These are phyloP conservation scores for Phytomonas sp. DNA, from an alignment of 208 protist genomes.

Conservation along the genomic window DNA sequence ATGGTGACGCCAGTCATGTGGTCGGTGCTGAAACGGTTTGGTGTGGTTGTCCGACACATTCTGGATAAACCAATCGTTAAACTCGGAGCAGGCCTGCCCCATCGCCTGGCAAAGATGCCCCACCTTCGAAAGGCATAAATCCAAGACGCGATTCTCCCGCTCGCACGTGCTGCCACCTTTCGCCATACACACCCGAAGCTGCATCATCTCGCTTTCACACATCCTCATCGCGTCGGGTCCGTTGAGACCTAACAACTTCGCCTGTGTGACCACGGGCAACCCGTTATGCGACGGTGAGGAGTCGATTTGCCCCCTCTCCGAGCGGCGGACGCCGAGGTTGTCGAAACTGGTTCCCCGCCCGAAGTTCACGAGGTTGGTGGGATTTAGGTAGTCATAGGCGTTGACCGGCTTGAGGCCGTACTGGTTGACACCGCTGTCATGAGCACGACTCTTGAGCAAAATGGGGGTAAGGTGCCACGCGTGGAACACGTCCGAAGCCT, in stretches of 20 bases:
- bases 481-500: constrained; percentile 62
- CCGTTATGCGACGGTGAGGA: constrained; percentile 69
- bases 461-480: constrained; percentile 54
- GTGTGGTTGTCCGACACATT: constrained; percentile 89
- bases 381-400: constrained; percentile 81
- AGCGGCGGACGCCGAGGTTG: constrained; percentile 74
- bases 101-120: constrained; percentile 71
- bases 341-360: constrained; percentile 81
- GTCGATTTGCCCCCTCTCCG: constrained; percentile 73
- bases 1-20: constrained; percentile 81
- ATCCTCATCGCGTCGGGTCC: constrained; percentile 74
- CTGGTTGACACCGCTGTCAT: constrained; percentile 81
- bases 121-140: constrained; percentile 71
- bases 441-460: constrained; percentile 42
- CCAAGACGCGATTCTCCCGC: constrained; percentile 60
- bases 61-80: constrained; percentile 87
- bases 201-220: constrained; percentile 79
- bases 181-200: constrained; percentile 83
- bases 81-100: constrained; percentile 48
- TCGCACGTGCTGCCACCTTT: constrained; percentile 72
- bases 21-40: constrained; percentile 82
- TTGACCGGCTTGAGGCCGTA: constrained; percentile 77
- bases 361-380: constrained; percentile 87
- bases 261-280: constrained; percentile 71
- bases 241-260: constrained; percentile 70